Evolutionary conservation across 2,329 filamentous ascomycete genomes (phyloP), one percentile per base, ranked within the genome.

Genomic region (Apiospora aurea): DNA sequence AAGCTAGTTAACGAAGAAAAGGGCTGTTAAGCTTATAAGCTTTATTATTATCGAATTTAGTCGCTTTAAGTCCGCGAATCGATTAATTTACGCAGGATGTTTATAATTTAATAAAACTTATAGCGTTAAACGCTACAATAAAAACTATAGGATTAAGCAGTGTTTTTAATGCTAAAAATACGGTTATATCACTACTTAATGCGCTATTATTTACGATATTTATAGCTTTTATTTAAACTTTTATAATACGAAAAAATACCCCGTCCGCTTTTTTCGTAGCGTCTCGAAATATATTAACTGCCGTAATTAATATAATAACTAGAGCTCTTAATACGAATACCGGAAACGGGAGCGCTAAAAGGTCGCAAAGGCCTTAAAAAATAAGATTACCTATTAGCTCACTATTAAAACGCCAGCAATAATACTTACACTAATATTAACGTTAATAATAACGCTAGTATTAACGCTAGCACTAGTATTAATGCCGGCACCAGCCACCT

Each of bases 401-500:
- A n/a, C 10, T n/a, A n/a, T 11, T 10, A n/a, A n/a, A 2, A 49
- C n/a, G 0, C 1, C 10, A 18, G 8, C n/a, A n/a, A n/a, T n/a
- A n/a, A n/a, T n/a, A n/a, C n/a, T n/a, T n/a, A n/a, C 4, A 61
- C 11, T 38, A 38, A 21, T 61, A 21, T 29, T 21, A 8, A 18
- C 18, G 26, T 3, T 29, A 29, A 29, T 3, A 29, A 2, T 29
- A 29, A 3, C 26, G 3, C 26, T 29, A 29, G 3, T 29, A 29
- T 3, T 29, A 29, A 29, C 26, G 26, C 26, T 29, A 29, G 26
- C 26, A 29, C 26, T 3, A 3, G 26, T 3, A 29, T n/a, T n/a
- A n/a, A n/a, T n/a, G n/a, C 26, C 26, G 26, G 26, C 26, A 1
- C 26, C 3, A 29, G 26, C 26, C 26, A 29, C 26, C 3, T 2